Evolutionary conservation across 2,329 filamentous ascomycete species (phyloP).

Genomic region (Periglandula ipomoeae): DNA sequence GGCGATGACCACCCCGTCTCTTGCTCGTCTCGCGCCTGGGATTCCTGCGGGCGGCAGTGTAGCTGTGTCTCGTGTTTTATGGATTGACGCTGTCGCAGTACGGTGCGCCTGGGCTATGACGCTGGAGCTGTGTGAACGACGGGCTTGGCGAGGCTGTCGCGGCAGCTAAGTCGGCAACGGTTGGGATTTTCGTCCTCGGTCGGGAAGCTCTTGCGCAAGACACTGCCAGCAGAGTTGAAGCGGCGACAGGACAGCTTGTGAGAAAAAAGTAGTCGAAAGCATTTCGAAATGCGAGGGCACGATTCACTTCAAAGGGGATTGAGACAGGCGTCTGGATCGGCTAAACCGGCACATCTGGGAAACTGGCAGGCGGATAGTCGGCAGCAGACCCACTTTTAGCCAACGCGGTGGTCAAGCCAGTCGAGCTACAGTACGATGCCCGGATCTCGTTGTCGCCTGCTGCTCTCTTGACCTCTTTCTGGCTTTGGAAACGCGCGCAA

Average conservation of each 20-base stretch:
- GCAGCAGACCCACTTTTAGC: slow-evolving; percentile 5
- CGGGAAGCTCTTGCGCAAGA: not conserved
- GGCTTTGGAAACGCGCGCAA: too few relatives aligned
- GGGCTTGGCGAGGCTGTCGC: not conserved
- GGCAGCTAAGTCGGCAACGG: not conserved
- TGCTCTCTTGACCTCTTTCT: too few relatives aligned
- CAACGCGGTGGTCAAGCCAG: not conserved
- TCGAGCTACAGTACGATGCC: too few relatives aligned
- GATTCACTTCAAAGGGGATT: not conserved
- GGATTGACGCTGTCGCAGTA: not conserved
- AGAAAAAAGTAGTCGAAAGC: not conserved
- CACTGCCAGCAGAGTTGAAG: not conserved
- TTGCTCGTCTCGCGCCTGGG: not conserved
- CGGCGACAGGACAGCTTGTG: not conserved
- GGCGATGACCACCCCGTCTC: not conserved
- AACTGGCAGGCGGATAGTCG: slow-evolving; percentile 7
- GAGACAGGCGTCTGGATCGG: slow-evolving; percentile 2
- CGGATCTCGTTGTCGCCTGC: too few relatives aligned
- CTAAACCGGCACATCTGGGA: slow-evolving; percentile 6
- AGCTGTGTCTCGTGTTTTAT: not conserved
- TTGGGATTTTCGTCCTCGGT: not conserved
- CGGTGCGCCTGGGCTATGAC: not conserved
- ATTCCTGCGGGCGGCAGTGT: not conserved
- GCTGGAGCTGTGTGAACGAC: not conserved
- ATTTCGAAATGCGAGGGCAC: not conserved